Conservation (phyloP, 2,329 filamentous ascomycete genomes). For the Drechslerella dactyloides region DNA sequence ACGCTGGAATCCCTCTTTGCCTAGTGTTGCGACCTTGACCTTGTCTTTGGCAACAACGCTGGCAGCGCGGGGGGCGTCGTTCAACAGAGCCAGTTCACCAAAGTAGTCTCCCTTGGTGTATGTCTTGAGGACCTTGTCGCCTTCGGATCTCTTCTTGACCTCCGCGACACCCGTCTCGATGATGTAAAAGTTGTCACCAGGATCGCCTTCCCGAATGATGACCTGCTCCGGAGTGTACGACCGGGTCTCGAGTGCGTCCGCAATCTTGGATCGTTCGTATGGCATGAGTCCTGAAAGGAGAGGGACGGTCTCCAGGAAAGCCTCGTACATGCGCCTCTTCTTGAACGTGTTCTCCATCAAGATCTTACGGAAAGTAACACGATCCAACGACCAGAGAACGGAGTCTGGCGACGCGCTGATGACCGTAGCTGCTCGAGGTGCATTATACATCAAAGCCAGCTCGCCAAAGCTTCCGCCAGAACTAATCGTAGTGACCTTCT, state of each 20-base stretch:
- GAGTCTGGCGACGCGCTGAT: conserved; percentile 78
- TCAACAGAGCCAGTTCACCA: conserved; percentile 89
- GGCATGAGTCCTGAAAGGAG: conserved; percentile 81
- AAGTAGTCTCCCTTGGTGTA: conserved; percentile 97
- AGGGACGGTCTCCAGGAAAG: conserved; percentile 91
- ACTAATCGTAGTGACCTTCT: conserved; percentile 79
- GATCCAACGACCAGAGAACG: conserved; percentile 91
- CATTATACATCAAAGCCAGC: conserved; percentile 97
- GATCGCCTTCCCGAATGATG: conserved; percentile 91
- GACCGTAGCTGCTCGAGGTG: conserved; percentile 91
- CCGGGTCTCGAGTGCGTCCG: conserved; percentile 89
- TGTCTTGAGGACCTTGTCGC: conserved; percentile 71
- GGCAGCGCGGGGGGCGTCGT: conserved; percentile 90
- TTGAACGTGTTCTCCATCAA: conserved; percentile 98
- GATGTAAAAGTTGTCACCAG: conserved; percentile 88
- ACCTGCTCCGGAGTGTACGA: conserved; percentile 79
- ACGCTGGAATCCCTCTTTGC: conserved; percentile 93
- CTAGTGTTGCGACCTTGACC: conserved; percentile 89
- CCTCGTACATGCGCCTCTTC: conserved; percentile 94
- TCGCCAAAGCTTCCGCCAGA: conserved; percentile 95
- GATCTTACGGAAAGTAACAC: conserved; percentile 94
- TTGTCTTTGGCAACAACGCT: conserved; percentile 83
- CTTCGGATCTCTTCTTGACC: conserved; percentile 77
- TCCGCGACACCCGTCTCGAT: conserved; percentile 86
- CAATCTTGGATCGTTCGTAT: conserved; percentile 96